These are phyloP conservation scores for Inosperma sp. DNA, from an alignment of 768 basidiomycete genomes.

Conservation along the genomic window DNA sequence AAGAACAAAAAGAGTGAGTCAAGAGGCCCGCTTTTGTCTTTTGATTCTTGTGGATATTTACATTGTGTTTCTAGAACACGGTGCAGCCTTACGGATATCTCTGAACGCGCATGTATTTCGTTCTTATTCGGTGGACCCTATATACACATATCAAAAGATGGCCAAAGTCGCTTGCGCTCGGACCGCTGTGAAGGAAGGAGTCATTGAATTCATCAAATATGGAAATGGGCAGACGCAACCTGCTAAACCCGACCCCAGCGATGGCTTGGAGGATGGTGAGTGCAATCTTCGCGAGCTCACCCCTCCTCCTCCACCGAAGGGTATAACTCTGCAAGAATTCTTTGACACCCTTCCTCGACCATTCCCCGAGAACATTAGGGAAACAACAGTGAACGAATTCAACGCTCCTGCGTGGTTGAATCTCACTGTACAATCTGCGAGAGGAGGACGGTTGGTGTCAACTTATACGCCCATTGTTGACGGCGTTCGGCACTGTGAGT, in stretches of 20 bases:
- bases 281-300: conserved; percentile 5
- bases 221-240: conserved; percentile 49
- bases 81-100: conserved; percentile 53
- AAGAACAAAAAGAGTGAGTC: conserved; percentile 42
- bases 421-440: conserved; percentile 43
- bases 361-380: conserved; percentile 50
- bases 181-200: conserved; percentile 48
- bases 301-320: conserved; percentile 12
- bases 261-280: conserved; percentile 15
- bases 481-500: conserved; percentile 37
- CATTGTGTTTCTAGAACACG: conserved; percentile 37
- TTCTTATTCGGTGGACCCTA: conserved; percentile 48
- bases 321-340: conserved; percentile 49
- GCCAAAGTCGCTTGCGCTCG: conserved; percentile 54
- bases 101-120: conserved; percentile 46
- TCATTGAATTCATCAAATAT: conserved; percentile 54
- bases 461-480: conserved; percentile 43
- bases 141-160: conserved; percentile 34
- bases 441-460: conserved; percentile 43
- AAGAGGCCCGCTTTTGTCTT: background rate
- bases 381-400: conserved; percentile 44
- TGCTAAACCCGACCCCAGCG: conserved; percentile 17
- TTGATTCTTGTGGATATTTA: background rate
- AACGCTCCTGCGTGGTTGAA: conserved; percentile 55
- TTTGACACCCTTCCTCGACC: conserved; percentile 64